Conservation (phyloP, 306 rosid species). For the Canavalia ensiformis region DNA sequence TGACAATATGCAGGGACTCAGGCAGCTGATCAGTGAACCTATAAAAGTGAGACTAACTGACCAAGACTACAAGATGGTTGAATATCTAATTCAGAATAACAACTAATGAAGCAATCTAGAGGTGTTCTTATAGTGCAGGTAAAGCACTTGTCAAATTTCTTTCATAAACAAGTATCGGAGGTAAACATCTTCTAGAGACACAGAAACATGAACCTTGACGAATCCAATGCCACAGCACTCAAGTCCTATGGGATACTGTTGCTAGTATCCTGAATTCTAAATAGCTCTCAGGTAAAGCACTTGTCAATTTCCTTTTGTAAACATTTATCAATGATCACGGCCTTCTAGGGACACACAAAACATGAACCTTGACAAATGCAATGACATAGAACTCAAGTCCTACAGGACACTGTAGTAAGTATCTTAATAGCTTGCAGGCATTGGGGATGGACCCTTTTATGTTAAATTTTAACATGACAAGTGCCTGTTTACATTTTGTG, state of each 20-base stretch:
- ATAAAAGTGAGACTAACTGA: neutral
- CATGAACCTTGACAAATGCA: too few species aligned
- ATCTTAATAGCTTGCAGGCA: too few species aligned
- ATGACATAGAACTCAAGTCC: too few species aligned
- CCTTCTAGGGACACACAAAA: too few species aligned
- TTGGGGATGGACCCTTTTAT: too few species aligned
- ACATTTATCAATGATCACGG: too few species aligned
- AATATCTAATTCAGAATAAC: neutral
- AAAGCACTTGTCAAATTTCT: slow-evolving; percentile 10
- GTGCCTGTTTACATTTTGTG: too few species aligned
- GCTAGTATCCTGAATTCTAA: neutral
- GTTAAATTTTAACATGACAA: too few species aligned
- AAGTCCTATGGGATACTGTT: neutral
- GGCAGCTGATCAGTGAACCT: slow-evolving; percentile 7
- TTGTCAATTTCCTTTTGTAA: too few species aligned
- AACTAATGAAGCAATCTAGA: neutral
- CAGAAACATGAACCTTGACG: too few species aligned
- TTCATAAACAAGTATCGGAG: neutral
- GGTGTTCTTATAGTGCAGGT: neutral
- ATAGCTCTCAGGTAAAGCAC: neutral
- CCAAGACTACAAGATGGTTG: neutral
- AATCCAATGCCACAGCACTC: too few species aligned
- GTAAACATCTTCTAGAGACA: neutral
- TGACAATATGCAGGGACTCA: neutral
- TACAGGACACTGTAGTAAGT: too few species aligned